Conservation (phyloP, 352 stramenopile species). For the Globisporangium perplexum region DNA sequence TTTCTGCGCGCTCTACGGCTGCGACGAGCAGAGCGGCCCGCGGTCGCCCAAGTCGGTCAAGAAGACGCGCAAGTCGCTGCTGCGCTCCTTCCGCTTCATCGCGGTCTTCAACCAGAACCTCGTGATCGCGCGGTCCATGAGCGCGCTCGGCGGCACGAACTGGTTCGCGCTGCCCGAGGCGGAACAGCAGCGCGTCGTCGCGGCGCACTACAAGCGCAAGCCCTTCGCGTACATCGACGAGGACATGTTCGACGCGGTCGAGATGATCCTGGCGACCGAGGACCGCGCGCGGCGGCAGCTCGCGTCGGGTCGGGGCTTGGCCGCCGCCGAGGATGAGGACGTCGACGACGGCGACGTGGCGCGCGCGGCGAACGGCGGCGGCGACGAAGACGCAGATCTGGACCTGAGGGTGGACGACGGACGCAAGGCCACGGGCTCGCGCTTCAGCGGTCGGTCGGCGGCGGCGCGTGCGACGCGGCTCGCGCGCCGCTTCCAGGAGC, state of each 20-base stretch:
- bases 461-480: not conserved
- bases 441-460: not conserved
- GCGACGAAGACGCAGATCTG: not conserved
- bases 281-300: slow-evolving; percentile 1
- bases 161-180: slow-evolving; percentile 7
- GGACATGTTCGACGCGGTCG: slow-evolving; percentile 14
- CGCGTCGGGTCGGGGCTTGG: not conserved
- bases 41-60: slow-evolving; percentile 11
- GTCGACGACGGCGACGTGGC: not conserved
- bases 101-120: slow-evolving; percentile 12
- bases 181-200: slow-evolving; percentile 10
- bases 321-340: no score
- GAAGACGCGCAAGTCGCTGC: slow-evolving; percentile 10
- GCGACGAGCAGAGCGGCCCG: no score
- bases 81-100: slow-evolving; percentile 14
- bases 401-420: not conserved
- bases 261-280: slow-evolving; percentile 9
- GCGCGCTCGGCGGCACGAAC: slow-evolving; percentile 7
- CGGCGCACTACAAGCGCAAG: slow-evolving; percentile 13
- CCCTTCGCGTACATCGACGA: slow-evolving; percentile 14
- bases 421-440: not conserved
- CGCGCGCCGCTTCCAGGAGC: not conserved
- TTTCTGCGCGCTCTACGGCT: slow-evolving; percentile 3
- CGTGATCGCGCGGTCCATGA: slow-evolving; percentile 12
- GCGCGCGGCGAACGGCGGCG: not conserved